Evolutionary conservation across 352 stramenopile species (phyloP), one percentile per base, ranked within the genome.

Genomic region (Globisporangium paroecandrum): DNA sequence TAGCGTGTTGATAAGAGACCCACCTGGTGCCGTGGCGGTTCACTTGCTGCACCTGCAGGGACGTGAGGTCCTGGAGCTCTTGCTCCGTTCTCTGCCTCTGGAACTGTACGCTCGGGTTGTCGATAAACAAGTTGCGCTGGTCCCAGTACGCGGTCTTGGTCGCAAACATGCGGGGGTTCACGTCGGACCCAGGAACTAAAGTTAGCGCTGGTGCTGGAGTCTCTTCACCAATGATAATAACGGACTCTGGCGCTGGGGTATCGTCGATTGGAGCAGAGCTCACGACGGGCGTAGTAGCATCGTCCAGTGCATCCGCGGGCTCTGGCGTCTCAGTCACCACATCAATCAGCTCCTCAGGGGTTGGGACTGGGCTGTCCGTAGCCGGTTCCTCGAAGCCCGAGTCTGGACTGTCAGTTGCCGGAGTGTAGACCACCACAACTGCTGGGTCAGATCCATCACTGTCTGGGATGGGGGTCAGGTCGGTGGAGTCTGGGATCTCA

Each of bases 11-110:
- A 10, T 32, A 32, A 18, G 32, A 20, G 4, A 61, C 65, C 2
- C 62, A 90, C 76, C 78, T 73, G 43, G 77, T 88, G 51, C 82
- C 82, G 46, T 89, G 79, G 20, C 82, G 75, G 34, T 70, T 80
- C 32, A 87, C 75, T 58, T 87, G 70, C 62, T 90, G 79, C 61
- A 79, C 76, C 58, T 90, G 78, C 18, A 29, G 20, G 1, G 47
- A 75, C 70, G 62, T 54, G 38, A 55, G 25, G 13, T 64, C 41
- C 9, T 54, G 13, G 27, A 38, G 58, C 24, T 64, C 38, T 9
- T 29, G 24, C 25, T 64, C 38, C 0, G 38, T 53, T 20, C 22
- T 38, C 7, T n/a, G 7, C 18, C 24, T 56, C 5, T 25, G 4
- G 24, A 55, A n/a, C 41, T 41, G 41, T n/a, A 56, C 41, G 1